These are phyloP conservation scores for Claviceps lovelessii DNA, from an alignment of 2,329 filamentous ascomycete species.

Conservation along the genomic window DNA sequence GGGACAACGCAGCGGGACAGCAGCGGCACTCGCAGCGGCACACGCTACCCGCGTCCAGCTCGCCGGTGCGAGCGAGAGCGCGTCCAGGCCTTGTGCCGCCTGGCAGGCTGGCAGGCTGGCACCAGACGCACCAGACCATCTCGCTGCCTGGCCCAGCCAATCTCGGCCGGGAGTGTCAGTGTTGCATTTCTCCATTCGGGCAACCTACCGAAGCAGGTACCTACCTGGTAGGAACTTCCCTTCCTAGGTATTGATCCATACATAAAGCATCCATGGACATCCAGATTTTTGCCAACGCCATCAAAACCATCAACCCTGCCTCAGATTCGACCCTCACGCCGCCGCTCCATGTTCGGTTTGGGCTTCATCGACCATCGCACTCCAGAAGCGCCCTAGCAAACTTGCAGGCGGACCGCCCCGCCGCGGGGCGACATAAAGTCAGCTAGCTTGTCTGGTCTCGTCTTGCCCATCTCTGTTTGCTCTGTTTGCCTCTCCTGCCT, in stretches of 20 bases:
- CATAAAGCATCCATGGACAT: too few relatives aligned
- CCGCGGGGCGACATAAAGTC: conserved; percentile 10
- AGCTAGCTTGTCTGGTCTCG: not conserved
- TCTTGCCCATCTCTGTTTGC: not conserved
- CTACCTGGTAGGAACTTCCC: too few relatives aligned
- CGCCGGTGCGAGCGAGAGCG: too few relatives aligned
- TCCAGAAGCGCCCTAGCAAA: conserved; percentile 7
- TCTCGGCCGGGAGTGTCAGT: not conserved
- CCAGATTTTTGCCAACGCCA: conserved; percentile 5
- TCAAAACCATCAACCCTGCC: not conserved
- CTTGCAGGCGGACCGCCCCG: conserved; percentile 16
- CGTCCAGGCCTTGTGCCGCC: too few relatives aligned
- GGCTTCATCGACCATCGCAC: conserved; percentile 1
- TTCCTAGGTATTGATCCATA: too few relatives aligned
- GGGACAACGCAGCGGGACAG: not conserved
- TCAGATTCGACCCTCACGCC: not conserved
- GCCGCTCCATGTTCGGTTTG: not conserved
- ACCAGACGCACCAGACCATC: not conserved
- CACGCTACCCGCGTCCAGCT: not conserved
- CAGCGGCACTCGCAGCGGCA: too few relatives aligned
- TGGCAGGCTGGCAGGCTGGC: too few relatives aligned
- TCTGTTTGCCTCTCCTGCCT: not conserved
- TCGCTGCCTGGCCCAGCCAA: not conserved
- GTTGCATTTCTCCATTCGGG: conserved; percentile 6
- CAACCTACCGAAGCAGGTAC: conserved; percentile 14